Evolutionary conservation across 1,139 yeast genomes (phyloP).

Genomic region (Magnusiomyces clavatus): DNA sequence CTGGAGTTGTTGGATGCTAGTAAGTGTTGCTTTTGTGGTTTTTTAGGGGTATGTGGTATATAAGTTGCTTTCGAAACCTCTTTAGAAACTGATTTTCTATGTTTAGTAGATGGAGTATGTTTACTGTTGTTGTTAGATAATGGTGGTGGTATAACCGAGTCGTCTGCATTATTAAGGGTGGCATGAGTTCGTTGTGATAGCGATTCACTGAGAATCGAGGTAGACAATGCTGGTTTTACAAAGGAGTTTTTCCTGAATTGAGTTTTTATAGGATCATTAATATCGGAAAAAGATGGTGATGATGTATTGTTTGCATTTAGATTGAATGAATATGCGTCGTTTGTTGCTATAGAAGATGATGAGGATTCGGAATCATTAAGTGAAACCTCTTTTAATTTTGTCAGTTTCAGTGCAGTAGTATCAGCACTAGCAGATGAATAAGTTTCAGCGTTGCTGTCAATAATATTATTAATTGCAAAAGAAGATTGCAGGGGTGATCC

Average conservation of each 20-base stretch:
- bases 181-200: constrained; percentile 4
- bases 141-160: constrained; percentile 2
- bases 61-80: constrained; percentile 56
- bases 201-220: neutral
- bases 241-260: no score
- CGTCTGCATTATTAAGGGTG: constrained; percentile 1
- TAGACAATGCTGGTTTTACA: neutral
- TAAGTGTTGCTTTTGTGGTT: constrained; percentile 5
- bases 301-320: no score
- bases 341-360: no score
- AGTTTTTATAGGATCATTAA: constrained; percentile 2
- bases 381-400: neutral
- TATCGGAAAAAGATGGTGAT: neutral
- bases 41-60: constrained; percentile 46
- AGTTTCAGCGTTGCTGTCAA: neutral
- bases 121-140: no score
- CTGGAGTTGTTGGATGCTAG: neutral
- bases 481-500: constrained; percentile 1
- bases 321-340: no score
- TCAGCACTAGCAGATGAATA: neutral
- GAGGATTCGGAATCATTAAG: neutral
- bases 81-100: constrained; percentile 7
- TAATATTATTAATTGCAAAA: neutral
- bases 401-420: neutral
- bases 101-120: no score